phyloP scores from a whole-genome alignment of 73 alveolate species.

The Blepharisma japonicum region DNA sequence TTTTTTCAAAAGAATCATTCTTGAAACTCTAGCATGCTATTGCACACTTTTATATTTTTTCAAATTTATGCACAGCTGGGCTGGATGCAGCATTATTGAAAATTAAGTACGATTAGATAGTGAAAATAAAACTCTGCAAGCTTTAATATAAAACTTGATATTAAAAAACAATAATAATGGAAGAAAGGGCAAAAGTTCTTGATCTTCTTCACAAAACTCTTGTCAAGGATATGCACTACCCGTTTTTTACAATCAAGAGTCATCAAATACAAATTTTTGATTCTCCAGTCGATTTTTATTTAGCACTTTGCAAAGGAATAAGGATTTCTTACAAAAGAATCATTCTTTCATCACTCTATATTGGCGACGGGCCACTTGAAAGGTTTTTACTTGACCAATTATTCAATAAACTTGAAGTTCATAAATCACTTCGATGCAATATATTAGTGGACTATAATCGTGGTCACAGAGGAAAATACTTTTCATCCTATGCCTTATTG shows the following conservation, averaged over 20 bases:
- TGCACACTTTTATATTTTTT: no score
- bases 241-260: conserved; percentile 48
- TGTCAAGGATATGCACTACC: conserved; percentile 54
- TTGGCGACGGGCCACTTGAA: conserved; percentile 66
- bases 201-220: conserved; percentile 40
- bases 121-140: no score
- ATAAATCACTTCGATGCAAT: conserved; percentile 36
- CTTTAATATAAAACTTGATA: no score
- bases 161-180: no score
- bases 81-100: no score
- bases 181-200: conserved; percentile 23
- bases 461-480: conserved; percentile 47
- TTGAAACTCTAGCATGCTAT: no score
- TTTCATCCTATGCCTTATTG: conserved; percentile 25
- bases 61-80: no score
- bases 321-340: conserved; percentile 44
- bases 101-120: no score
- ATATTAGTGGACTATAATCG: conserved; percentile 57
- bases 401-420: conserved; percentile 38
- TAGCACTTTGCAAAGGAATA: conserved; percentile 53
- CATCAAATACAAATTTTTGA: conserved; percentile 47
- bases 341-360: conserved; percentile 52
- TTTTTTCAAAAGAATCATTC: no score
- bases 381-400: conserved; percentile 48
- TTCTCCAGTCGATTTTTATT: conserved; percentile 61